Evolutionary conservation across 768 basidiomycete species (phyloP), one percentile per base, ranked within the genome.

Genomic region (Gyrodon lividus): DNA sequence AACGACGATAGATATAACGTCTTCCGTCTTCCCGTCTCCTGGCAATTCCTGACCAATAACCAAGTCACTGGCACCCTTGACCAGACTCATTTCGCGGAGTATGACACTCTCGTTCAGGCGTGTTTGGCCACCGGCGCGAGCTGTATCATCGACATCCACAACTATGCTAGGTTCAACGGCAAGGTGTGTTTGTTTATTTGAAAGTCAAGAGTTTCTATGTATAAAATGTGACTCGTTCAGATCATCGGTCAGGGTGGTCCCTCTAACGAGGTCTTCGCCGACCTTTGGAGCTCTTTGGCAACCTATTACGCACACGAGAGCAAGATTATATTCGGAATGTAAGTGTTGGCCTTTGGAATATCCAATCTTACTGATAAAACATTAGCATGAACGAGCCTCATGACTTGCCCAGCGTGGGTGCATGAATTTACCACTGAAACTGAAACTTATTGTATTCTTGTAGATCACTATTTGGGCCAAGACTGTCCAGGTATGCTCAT

Each of bases 351-450:
- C n/a, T n/a, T n/a, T n/a, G n/a, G n/a, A n/a, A n/a, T n/a, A n/a
- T n/a, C n/a, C n/a, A n/a, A n/a, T n/a, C n/a, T n/a, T n/a, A n/a
- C n/a, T n/a, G n/a, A n/a, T n/a, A n/a, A n/a, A n/a, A n/a, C n/a
- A n/a, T n/a, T 23, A 80, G 78, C 23, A 82, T 84, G 81, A 84
- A 84, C 55, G 83, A 84, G 55, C 82, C 83, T 5, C 82, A 85
- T 55, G 79, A 84, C n/a, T n/a, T n/a, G n/a, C n/a, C n/a, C n/a
- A n/a, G n/a, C n/a, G n/a, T n/a, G n/a, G n/a, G n/a, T n/a, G n/a
- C n/a, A n/a, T n/a, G n/a, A n/a, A n/a, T n/a, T n/a, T n/a, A n/a
- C n/a, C n/a, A n/a, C n/a, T n/a, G n/a, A n/a, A n/a, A n/a, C n/a
- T n/a, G n/a, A n/a, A n/a, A n/a, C n/a, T n/a, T n/a, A n/a, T n/a